These are phyloP conservation scores for Trichosporon sp. DNA, from an alignment of 1,284 basidiomycete genomes.

Conservation along the genomic window DNA sequence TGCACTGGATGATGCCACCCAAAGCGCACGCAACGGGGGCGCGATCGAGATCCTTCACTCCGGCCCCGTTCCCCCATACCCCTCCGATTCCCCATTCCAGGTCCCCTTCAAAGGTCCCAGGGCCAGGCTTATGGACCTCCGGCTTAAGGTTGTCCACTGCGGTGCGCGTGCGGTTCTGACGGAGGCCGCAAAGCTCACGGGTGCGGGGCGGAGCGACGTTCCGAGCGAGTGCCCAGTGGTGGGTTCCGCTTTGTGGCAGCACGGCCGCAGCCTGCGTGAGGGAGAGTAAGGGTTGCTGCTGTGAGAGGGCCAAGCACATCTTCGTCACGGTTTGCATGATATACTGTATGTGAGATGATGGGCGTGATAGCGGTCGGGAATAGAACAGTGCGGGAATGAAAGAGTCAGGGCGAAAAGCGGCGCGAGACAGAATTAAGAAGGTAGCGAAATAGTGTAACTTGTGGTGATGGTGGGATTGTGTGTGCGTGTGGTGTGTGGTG, in stretches of 20 bases:
- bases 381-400: background rate
- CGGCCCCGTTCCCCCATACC: background rate
- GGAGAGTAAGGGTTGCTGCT: background rate
- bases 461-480: background rate
- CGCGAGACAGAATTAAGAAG: background rate
- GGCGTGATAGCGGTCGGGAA: constrained; percentile 3
- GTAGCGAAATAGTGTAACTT: too few species aligned
- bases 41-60: constrained; percentile 6
- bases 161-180: background rate
- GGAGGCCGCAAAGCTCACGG: too few species aligned
- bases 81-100: background rate
- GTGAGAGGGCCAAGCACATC: background rate
- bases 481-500: background rate
- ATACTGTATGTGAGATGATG: constrained; percentile 14
- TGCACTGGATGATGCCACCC: too few species aligned
- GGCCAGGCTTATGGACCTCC: background rate
- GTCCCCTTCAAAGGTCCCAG: background rate
- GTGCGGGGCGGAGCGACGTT: background rate
- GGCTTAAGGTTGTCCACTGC: background rate
- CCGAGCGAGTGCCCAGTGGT: background rate
- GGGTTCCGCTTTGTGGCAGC: background rate
- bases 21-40: background rate
- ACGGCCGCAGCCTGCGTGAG: background rate
- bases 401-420: background rate
- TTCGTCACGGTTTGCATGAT: constrained; percentile 12